These are phyloP conservation scores for Peltaster fructicola DNA, from an alignment of 2,329 filamentous ascomycete genomes.

Conservation along the genomic window DNA sequence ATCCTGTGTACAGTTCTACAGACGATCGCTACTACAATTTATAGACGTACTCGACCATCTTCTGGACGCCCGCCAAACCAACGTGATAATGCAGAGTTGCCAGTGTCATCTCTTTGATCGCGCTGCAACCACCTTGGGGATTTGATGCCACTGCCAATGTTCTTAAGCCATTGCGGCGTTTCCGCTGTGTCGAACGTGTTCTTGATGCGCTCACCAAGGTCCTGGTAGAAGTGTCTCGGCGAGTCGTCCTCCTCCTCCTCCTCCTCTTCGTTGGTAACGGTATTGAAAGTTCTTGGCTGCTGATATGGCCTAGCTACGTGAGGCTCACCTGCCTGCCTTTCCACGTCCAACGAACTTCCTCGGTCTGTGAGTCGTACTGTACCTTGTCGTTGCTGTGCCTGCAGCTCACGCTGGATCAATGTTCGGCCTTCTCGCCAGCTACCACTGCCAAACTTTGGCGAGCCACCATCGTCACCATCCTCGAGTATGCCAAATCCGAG, in stretches of 20 bases:
- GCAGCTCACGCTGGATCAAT: conserved; percentile 66
- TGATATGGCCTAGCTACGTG: conserved; percentile 2
- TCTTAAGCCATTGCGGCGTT: conserved; percentile 65
- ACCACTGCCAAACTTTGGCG: conserved; percentile 64
- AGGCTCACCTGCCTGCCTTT: conserved; percentile 6
- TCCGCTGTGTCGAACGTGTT: conserved; percentile 82
- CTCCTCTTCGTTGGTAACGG: conserved; percentile 17
- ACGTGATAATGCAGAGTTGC: conserved; percentile 10
- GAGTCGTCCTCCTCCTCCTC: conserved; percentile 47
- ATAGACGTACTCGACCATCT: conserved; percentile 16
- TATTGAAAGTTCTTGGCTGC: conserved; percentile 13
- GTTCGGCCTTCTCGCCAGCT: conserved; percentile 85
- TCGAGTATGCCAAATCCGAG: conserved; percentile 67
- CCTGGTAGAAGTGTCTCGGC: conserved; percentile 53
- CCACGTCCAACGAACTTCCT: conserved; percentile 12
- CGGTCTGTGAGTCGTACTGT: conserved; percentile 18
- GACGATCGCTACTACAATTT: conserved; percentile 1
- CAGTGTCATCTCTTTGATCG: conserved; percentile 18
- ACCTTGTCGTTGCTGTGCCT: conserved; percentile 23
- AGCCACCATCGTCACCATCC: conserved; percentile 53
- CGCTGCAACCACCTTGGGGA: conserved; percentile 68
- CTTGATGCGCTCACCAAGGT: conserved; percentile 66
- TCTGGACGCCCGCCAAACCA: conserved; percentile 19
- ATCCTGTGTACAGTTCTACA: conserved; percentile 1
- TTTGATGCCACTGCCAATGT: conserved; percentile 50